Percentiles rank a stretch among this genome's conserved stretches.
Conservation (phyloP, 1,139 yeast genomes). For the Meyerozyma smithsonii region DNA sequence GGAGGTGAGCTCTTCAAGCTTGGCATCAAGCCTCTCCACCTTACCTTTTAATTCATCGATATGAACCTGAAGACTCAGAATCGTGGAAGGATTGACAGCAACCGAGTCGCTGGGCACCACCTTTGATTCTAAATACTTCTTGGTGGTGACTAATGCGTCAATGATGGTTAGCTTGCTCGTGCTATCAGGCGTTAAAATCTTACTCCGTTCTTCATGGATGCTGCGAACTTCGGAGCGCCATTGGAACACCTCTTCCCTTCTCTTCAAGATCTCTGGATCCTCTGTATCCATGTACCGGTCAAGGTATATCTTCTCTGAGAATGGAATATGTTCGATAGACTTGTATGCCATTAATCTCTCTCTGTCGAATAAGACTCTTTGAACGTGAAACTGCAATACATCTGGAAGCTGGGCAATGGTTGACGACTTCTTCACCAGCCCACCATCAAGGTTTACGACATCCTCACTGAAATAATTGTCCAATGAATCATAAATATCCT, state of each 20-base stretch:
- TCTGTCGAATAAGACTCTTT: slow-evolving; percentile 86
- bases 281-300: slow-evolving; percentile 82
- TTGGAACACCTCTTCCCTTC: slow-evolving; percentile 53
- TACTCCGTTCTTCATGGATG: slow-evolving; percentile 39
- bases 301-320: slow-evolving; percentile 70
- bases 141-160: slow-evolving; percentile 47
- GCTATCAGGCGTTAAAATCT: slow-evolving; percentile 39
- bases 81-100: slow-evolving; percentile 29
- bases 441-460: slow-evolving; percentile 64
- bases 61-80: slow-evolving; percentile 30
- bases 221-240: slow-evolving; percentile 57
- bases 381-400: slow-evolving; percentile 85
- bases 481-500: slow-evolving; percentile 83
- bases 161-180: slow-evolving; percentile 47
- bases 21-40: slow-evolving; percentile 29
- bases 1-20: slow-evolving; percentile 38
- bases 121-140: slow-evolving; percentile 46
- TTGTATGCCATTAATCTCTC: slow-evolving; percentile 71
- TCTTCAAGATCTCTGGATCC: slow-evolving; percentile 49
- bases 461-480: slow-evolving; percentile 83
- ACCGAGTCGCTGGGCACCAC: slow-evolving; percentile 20
- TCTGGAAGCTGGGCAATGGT: slow-evolving; percentile 72
- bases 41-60: slow-evolving; percentile 35
- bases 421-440: slow-evolving; percentile 66
- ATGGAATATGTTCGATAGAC: slow-evolving; percentile 76